phyloP scores from a whole-genome alignment of 805 yeast genomes.

The Pichia nanzhaoensis region DNA sequence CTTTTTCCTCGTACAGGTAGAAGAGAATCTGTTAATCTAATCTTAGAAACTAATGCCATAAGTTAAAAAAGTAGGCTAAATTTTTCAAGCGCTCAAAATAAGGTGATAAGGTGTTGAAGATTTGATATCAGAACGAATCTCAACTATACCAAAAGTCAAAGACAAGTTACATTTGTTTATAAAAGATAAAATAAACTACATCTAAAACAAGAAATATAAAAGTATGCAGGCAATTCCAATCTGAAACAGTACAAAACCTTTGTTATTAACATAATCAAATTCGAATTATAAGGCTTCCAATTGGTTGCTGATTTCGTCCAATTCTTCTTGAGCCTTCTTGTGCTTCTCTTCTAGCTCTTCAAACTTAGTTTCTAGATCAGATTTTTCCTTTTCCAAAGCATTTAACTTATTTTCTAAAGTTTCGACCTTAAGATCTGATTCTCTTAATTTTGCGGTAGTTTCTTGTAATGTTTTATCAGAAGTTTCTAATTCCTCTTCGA shows the following conservation, averaged over 20 bases:
- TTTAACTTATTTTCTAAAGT: constrained; percentile 91
- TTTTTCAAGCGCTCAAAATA: too few relatives aligned
- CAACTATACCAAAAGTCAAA: too few relatives aligned
- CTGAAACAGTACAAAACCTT: constrained; percentile 7
- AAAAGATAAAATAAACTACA: neutral
- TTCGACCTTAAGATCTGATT: constrained; percentile 92
- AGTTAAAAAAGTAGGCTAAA: too few relatives aligned
- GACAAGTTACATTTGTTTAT: neutral
- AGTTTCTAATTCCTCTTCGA: constrained; percentile 87
- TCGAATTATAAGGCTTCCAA: constrained; percentile 60
- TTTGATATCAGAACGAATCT: too few relatives aligned
- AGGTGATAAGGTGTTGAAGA: too few relatives aligned
- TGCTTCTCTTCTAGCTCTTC: constrained; percentile 83
- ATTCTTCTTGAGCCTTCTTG: constrained; percentile 80
- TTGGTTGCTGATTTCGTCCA: constrained; percentile 95
- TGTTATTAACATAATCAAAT: neutral
- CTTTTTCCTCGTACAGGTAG: neutral
- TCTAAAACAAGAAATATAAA: constrained; percentile 16
- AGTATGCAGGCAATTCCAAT: constrained; percentile 15
- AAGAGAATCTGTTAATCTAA: too few relatives aligned
- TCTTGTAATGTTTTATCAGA: constrained; percentile 88
- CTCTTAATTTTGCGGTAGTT: constrained; percentile 90
- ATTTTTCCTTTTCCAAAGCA: constrained; percentile 87
- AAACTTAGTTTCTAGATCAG: constrained; percentile 80
- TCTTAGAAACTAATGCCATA: too few relatives aligned